Evolutionary conservation across 2,329 filamentous ascomycete genomes (phyloP).

Genomic region (Penicillium sclerotiorum): DNA sequence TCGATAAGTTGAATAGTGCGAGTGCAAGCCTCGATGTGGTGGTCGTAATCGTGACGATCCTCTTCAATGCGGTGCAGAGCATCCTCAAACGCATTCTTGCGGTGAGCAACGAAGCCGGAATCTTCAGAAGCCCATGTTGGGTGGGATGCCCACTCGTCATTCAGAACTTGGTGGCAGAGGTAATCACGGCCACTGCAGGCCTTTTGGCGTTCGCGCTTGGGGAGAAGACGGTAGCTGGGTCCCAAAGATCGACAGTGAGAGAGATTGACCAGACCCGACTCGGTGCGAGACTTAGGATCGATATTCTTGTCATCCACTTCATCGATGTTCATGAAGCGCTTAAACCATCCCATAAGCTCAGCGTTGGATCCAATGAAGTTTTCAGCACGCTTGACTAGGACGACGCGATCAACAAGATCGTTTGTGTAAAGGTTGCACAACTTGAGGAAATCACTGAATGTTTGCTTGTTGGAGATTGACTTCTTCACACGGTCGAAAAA

Average conservation of each 20-base stretch:
- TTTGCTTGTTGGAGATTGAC: constrained; percentile 86
- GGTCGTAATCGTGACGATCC: constrained; percentile 97
- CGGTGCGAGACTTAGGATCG: constrained; percentile 74
- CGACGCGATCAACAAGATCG: constrained; percentile 83
- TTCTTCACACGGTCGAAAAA: constrained; percentile 99
- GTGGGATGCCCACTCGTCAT: constrained; percentile 98
- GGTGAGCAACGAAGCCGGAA: constrained; percentile 93
- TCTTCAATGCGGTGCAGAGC: constrained; percentile 95
- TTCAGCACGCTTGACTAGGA: constrained; percentile 78
- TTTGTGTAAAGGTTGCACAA: constrained; percentile 94
- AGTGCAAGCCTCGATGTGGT: constrained; percentile 92
- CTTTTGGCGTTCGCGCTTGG: constrained; percentile 87
- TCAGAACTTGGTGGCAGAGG: constrained; percentile 88
- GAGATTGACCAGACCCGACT: constrained; percentile 78
- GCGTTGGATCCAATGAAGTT: constrained; percentile 85
- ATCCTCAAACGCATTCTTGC: constrained; percentile 95
- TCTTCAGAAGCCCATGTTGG: constrained; percentile 99
- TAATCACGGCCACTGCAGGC: constrained; percentile 92
- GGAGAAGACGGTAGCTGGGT: constrained; percentile 90
- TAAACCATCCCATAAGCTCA: constrained; percentile 89
- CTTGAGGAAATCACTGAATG: constrained; percentile 95
- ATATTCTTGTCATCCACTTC: constrained; percentile 76
- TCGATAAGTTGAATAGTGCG: constrained; percentile 96
- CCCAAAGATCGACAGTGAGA: constrained; percentile 95
- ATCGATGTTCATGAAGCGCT: constrained; percentile 73